Base-by-base conservation (phyloP, 495 filamentous ascomycete genomes). In the Aspergillus bertholletiae region DNA sequence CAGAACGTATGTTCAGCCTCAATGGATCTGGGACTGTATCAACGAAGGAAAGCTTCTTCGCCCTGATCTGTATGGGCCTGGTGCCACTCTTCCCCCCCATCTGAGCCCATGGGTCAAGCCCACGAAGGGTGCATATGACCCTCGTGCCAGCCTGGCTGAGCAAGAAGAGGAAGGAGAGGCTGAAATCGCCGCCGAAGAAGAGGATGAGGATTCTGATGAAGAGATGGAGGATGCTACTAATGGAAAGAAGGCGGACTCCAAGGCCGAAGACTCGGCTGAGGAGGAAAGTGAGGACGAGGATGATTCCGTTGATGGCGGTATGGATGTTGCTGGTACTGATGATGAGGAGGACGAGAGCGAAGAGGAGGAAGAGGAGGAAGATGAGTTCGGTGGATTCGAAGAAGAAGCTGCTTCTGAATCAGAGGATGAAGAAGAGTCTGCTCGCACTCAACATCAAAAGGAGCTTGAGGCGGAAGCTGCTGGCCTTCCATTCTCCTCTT, bases 1-100 rank as follows among this genome's bases (percentile, higher is more conserved):
- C 22, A 78, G 94, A 45, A 92, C 86, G 43, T 97, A 97, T 60
- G 70, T 98, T 46, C 94, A 98, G 73, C 94, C 94, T 20, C 94
- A 98, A 66, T 98, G 96, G 91, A 82, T 98, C 13, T 98, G 94
- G 94, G 94, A 98, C 58, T 90, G 88, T 64, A 74, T 97, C 60
- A 98, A 98, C 70, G 85, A 88, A 23, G 89, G 89, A 37, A 89
- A 89, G 69, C 73, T 98, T 34, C 86, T 97, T 57, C 80, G 88
- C 34, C 85, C 92, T 12, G 90, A 96, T 66, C 75, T 94, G 2
- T 98, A 98, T 58, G 89, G 84, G 3, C 92, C 95, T 4, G 95
- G 94, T 18, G 88, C 91, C 13, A 84, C 86, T 54, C 78, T 98
- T 28, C 94, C 94, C 15, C 92, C 94, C 5, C 94, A 98, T 79